Conservation (phyloP, 257 asterid species). For the Leonotis leonurus region DNA sequence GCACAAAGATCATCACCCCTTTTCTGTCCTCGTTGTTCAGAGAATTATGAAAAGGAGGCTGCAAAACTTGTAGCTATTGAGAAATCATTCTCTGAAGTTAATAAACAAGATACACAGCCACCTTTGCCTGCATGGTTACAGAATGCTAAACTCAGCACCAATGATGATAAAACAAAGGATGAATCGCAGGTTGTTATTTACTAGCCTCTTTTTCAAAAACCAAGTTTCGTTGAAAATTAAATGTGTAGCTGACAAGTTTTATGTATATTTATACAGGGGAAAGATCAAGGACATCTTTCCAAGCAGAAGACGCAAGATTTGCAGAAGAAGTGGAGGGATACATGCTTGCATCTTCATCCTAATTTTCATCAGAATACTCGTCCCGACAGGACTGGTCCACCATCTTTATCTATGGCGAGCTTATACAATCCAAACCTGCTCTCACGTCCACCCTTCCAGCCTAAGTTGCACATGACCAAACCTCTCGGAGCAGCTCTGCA, state of each 20-base stretch:
- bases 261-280: constrained; percentile 46
- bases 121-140: constrained; percentile 85
- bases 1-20: constrained; percentile 28
- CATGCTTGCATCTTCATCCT: constrained; percentile 70
- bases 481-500: constrained; percentile 54
- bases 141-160: constrained; percentile 41
- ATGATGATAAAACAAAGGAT: constrained; percentile 36
- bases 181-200: constrained; percentile 35
- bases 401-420: constrained; percentile 33
- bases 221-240: neutral
- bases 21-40: constrained; percentile 58
- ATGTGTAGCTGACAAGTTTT: constrained; percentile 5
- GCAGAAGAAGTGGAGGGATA: constrained; percentile 71
- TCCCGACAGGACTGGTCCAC: constrained; percentile 29
- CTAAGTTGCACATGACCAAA: constrained; percentile 34
- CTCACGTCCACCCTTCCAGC: constrained; percentile 46
- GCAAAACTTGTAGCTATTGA: constrained; percentile 44
- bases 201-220: neutral
- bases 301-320: constrained; percentile 57
- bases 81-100: constrained; percentile 47
- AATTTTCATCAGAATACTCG: constrained; percentile 41
- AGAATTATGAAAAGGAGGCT: constrained; percentile 51
- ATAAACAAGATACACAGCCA: constrained; percentile 30
- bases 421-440: constrained; percentile 46
- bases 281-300: constrained; percentile 33